phyloP scores from a whole-genome alignment of 345 rosid species.

The Ceriops zippeliana region DNA sequence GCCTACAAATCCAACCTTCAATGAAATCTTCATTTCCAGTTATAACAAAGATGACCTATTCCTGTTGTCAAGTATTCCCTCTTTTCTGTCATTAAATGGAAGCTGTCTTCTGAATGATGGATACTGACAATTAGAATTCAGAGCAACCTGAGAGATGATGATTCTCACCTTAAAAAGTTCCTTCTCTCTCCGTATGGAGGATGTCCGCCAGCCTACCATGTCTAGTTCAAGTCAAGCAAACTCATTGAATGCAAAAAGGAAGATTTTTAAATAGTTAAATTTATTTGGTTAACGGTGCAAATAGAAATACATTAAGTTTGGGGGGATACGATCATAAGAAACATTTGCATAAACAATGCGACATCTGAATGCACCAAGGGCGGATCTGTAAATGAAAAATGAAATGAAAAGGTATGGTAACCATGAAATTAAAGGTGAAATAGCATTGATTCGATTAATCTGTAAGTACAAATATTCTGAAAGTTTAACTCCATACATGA shows the following conservation, averaged over 20 bases:
- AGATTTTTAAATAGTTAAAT: conserved; percentile 9
- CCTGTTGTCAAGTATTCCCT: not conserved
- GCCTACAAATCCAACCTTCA: too few species aligned
- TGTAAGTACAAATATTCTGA: conserved; percentile 4
- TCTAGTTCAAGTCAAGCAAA: conserved; percentile 59
- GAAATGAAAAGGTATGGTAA: conserved; percentile 6
- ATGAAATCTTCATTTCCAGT: too few species aligned
- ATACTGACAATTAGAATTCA: not conserved
- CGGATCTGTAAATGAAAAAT: conserved; percentile 44
- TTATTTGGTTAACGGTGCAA: not conserved
- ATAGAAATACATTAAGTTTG: conserved; percentile 1
- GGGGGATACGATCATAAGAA: conserved; percentile 94
- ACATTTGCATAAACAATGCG: conserved; percentile 85
- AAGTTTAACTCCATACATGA: conserved; percentile 50
- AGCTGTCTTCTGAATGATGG: not conserved
- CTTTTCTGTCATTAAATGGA: not conserved
- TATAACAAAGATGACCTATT: too few species aligned
- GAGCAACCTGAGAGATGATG: not conserved
- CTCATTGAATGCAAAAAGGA: conserved; percentile 4
- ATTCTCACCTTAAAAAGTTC: conserved; percentile 75
- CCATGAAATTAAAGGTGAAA: conserved; percentile 5
- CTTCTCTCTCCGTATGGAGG: conserved; percentile 87
- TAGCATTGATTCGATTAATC: too few species aligned
- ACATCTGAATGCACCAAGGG: conserved; percentile 73
- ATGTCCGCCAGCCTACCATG: conserved; percentile 99